Evolutionary conservation across 2,329 filamentous ascomycete species (phyloP), one percentile per base, ranked within the genome.

Genomic region (Zarea fungicola): DNA sequence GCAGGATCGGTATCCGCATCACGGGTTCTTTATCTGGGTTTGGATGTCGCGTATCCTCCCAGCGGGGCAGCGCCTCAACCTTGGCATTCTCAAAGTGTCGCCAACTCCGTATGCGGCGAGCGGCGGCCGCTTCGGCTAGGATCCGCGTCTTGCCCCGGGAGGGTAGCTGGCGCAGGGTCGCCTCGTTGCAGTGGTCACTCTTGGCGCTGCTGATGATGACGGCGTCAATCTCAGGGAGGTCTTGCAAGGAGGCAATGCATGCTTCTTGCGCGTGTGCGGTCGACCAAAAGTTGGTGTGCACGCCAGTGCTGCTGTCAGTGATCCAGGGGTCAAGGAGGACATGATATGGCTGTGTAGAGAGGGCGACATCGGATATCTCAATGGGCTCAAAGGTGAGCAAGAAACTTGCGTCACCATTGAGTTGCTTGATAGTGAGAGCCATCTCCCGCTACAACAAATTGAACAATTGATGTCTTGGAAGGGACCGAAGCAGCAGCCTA

Each of bases 321-420:
- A 88, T 72, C 81, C 84, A 89, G 4, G 87, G 86, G 61, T 91
- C 85, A 43, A 89, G 65, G 34, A 90, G 73, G 46, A 90, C 76
- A 14, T 77, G 81, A 63, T 85, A 89, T 4, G 77, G 73, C 43
- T 70, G 70, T 16, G 42, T 47, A 13, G 42, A 40, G 14, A 37
- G 26, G 2, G 41, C 29, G 11, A 34, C 42, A 8, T 56, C 50
- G 19, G 45, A 41, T 14, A 45, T 45, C n/a, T 70, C 65, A 23
- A 76, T 66, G 26, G 80, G 78, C 49, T 76, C 70, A 58, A 87
- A 84, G 23, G 77, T 78, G 37, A 87, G 70, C 29, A 85, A 72
- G 61, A 87, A 85, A 3, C 80, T 81, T 29, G 80, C 75, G 60
- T 85, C 82, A 43, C 73, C 75, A 61, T 85, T 85, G 48, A 86